Percentiles rank a stretch among this genome's conserved stretches.
Conservation (phyloP, 2,329 filamentous ascomycete species). For the Talaromyces sp. region DNA sequence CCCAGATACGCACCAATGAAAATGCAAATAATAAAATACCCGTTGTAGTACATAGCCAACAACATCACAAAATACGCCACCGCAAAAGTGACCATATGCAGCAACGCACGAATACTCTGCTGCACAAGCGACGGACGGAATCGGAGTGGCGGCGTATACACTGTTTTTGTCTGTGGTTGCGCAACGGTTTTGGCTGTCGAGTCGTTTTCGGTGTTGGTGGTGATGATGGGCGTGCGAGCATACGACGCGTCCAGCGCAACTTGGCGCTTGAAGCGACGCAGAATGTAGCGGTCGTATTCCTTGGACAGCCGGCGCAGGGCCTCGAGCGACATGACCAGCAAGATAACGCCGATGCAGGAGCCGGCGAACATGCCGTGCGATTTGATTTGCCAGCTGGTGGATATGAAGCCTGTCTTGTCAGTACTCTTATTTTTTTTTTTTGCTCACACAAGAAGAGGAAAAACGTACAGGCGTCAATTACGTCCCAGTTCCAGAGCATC, state of each 20-base stretch:
- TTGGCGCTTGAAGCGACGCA: constrained; percentile 39
- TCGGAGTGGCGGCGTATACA: background rate
- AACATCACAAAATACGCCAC: constrained; percentile 76
- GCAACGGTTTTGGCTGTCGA: background rate
- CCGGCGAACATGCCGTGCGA: constrained; percentile 69
- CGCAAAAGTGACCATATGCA: constrained; percentile 68
- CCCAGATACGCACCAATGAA: constrained; percentile 71
- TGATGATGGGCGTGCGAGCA: background rate
- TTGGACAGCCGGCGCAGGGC: constrained; percentile 64
- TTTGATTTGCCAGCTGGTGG: constrained; percentile 63
- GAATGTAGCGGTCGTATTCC: constrained; percentile 66
- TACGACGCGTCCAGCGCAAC: constrained; percentile 11
- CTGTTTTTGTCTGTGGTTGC: background rate
- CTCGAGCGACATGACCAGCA: constrained; percentile 70
- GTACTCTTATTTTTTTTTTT: background rate
- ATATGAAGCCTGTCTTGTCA: constrained; percentile 55
- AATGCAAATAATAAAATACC: constrained; percentile 76
- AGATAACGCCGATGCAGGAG: constrained; percentile 70
- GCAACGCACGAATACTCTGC: constrained; percentile 59
- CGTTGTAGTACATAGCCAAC: constrained; percentile 60
- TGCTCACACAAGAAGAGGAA: background rate
- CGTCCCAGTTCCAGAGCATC: constrained; percentile 81
- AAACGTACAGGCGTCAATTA: constrained; percentile 55
- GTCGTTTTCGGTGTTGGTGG: background rate
- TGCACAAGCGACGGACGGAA: constrained; percentile 57